phyloP scores from a whole-genome alignment of 495 filamentous ascomycete genomes.

The Trichoderma virens region DNA sequence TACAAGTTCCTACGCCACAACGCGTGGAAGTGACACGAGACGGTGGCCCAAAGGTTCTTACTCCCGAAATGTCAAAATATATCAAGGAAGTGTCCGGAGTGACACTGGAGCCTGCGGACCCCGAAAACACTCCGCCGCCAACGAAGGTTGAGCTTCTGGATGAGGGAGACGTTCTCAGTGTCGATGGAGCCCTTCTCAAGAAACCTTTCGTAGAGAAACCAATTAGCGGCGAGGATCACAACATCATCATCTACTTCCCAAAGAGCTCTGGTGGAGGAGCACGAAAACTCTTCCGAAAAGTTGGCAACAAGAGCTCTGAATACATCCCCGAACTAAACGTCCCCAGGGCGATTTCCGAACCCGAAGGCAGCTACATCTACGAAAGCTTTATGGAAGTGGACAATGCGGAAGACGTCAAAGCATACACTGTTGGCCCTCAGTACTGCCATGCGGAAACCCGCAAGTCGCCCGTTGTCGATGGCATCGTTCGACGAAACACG shows the following conservation, averaged over 20 bases:
- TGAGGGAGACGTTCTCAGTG: slow-evolving; percentile 75
- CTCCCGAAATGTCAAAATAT: slow-evolving; percentile 66
- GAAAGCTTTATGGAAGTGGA: slow-evolving; percentile 94
- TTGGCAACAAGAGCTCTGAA: slow-evolving; percentile 97
- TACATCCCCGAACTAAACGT: slow-evolving; percentile 66
- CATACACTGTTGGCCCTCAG: slow-evolving; percentile 89
- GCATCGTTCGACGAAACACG: slow-evolving; percentile 88
- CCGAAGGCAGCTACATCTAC: slow-evolving; percentile 79
- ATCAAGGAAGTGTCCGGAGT: slow-evolving; percentile 75
- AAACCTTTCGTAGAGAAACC: slow-evolving; percentile 99
- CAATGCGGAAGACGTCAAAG: slow-evolving; percentile 96
- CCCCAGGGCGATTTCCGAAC: slow-evolving; percentile 73
- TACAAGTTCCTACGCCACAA: slow-evolving; percentile 80
- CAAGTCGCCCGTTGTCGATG: slow-evolving; percentile 95
- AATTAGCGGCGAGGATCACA: slow-evolving; percentile 96
- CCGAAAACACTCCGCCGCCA: slow-evolving; percentile 55
- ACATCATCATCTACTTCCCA: slow-evolving; percentile 95
- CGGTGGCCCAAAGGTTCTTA: slow-evolving; percentile 74
- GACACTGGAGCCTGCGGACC: slow-evolving; percentile 63
- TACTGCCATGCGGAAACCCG: slow-evolving; percentile 96
- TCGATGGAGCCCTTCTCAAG: slow-evolving; percentile 71
- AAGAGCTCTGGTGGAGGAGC: slow-evolving; percentile 79
- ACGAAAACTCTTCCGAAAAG: slow-evolving; percentile 86
- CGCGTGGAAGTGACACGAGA: slow-evolving; percentile 92
- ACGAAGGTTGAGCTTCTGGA: slow-evolving; percentile 75